Conservation (phyloP, 768 basidiomycete species). For the Rhodotorula taiwanensis region DNA sequence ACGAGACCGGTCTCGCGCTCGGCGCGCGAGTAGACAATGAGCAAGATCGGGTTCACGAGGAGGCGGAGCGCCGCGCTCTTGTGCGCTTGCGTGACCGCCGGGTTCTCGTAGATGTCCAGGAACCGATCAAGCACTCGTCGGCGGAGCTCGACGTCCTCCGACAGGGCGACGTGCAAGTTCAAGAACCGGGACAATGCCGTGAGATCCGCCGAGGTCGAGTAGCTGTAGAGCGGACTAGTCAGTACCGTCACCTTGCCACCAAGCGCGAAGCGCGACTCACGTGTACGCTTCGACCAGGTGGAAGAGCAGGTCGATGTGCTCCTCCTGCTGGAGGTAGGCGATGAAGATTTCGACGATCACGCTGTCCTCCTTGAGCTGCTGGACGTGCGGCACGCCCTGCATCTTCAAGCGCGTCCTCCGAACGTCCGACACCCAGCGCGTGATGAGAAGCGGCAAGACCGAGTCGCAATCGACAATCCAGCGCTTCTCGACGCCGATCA, state of each 20-base stretch:
- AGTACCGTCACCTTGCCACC: too few relatives aligned
- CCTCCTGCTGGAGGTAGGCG: slow-evolving; percentile 52
- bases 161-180: slow-evolving; percentile 73
- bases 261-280: too few relatives aligned
- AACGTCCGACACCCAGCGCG: slow-evolving; percentile 38
- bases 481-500: slow-evolving; percentile 57
- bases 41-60: slow-evolving; percentile 76
- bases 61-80: slow-evolving; percentile 63
- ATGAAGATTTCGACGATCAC: slow-evolving; percentile 72
- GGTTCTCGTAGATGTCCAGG: slow-evolving; percentile 66
- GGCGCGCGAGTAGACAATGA: slow-evolving; percentile 60
- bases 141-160: slow-evolving; percentile 57
- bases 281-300: slow-evolving; percentile 76
- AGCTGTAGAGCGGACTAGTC: slow-evolving; percentile 40
- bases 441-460: slow-evolving; percentile 25
- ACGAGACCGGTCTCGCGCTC: slow-evolving; percentile 57
- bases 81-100: slow-evolving; percentile 59
- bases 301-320: slow-evolving; percentile 77
- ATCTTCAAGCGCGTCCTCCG: slow-evolving; percentile 29
- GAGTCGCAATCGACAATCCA: slow-evolving; percentile 67
- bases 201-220: slow-evolving; percentile 72
- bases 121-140: slow-evolving; percentile 80
- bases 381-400: slow-evolving; percentile 38
- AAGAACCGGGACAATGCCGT: slow-evolving; percentile 74
- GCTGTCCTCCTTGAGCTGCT: slow-evolving; percentile 47